Evolutionary conservation across 2,329 filamentous ascomycete species (phyloP), one percentile per base, ranked within the genome.

Genomic region (Ascochyta rabiei): DNA sequence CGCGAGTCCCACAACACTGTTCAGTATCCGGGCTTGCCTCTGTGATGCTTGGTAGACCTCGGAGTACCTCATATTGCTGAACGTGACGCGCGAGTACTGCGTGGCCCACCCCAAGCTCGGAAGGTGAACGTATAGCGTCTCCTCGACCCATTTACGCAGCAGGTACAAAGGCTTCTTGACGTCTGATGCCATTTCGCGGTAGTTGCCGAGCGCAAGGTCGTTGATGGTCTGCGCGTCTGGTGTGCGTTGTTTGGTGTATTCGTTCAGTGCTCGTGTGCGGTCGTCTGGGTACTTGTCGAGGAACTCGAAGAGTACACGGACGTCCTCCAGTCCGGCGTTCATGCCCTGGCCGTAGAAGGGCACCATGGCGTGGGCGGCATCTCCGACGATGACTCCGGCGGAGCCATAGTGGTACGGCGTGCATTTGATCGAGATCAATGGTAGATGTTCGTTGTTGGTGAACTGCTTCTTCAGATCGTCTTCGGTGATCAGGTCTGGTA

Each of bases 341-440:
- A 99, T 96, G 33, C 95, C 95, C 75, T 99, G 95, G 0, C 95
- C 95, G 74, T 98, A 99, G 76, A 99, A 99, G 0, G 95, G 95
- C 0, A 99, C 92, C 88, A 99, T 97, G 53, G 96, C 95, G 73
- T 99, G 95, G 0, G 95, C 93, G 7, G 95, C 92, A 72, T 99
- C 95, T 54, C 95, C 95, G 31, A 99, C 73, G 43, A 99, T 91
- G 56, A 96, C 91, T 28, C 84, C 91, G 0, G 87, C 89, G 21
- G 86, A 86, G 44, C 78, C 81, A 77, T 86, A 91, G 78, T 96
- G 91, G 76, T 98, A 90, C 0, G 95, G 95, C 16, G 84, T 84
- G 78, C 93, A 97, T 76, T 96, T 98, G 71, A 99, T 89, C 72
- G 86, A 95, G 72, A 99, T 95, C 6, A 99, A 82, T 0, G 95